Percentiles rank a stretch among this genome's conserved stretches.
Conservation (phyloP, 2,329 filamentous ascomycete species). For the Sordariomycetes sp. region DNA sequence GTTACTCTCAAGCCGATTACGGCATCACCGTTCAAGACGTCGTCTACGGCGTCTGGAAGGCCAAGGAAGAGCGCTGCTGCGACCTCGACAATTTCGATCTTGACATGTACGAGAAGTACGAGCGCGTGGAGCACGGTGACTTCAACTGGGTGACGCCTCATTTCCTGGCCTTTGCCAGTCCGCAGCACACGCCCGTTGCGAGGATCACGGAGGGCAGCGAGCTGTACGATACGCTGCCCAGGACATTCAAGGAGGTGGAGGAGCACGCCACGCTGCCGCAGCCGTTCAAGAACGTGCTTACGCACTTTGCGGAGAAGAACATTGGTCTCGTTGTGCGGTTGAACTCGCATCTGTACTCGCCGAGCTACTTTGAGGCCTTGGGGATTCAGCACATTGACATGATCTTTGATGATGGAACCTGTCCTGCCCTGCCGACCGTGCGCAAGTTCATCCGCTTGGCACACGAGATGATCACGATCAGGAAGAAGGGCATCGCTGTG, state of each 20-base stretch:
- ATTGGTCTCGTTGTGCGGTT: conserved; percentile 90
- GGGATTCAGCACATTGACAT: conserved; percentile 96
- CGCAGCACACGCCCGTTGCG: conserved; percentile 69
- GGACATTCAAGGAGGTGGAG: conserved; percentile 64
- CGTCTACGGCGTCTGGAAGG: conserved; percentile 97
- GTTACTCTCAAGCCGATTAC: conserved; percentile 97
- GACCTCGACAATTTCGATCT: conserved; percentile 90
- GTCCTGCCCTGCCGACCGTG: conserved; percentile 80
- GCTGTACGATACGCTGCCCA: conserved; percentile 65
- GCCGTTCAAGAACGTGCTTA: conserved; percentile 92
- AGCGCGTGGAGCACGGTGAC: conserved; percentile 94
- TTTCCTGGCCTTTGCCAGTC: conserved; percentile 94
- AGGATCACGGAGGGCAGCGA: conserved; percentile 66
- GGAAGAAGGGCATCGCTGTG: conserved; percentile 88
- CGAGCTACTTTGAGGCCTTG: conserved; percentile 92
- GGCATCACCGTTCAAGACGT: conserved; percentile 93
- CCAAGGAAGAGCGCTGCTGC: conserved; percentile 90
- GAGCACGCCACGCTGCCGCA: conserved; percentile 62
- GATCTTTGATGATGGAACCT: conserved; percentile 99
- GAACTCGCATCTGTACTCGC: conserved; percentile 92
- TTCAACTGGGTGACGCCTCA: conserved; percentile 98
- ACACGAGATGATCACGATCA: conserved; percentile 85
- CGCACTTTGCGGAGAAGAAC: conserved; percentile 78
- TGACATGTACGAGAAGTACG: conserved; percentile 93
- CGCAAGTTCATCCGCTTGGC: conserved; percentile 91